Base-by-base conservation (phyloP, 345 rosid genomes). In the Lepidium sativum region DNA sequence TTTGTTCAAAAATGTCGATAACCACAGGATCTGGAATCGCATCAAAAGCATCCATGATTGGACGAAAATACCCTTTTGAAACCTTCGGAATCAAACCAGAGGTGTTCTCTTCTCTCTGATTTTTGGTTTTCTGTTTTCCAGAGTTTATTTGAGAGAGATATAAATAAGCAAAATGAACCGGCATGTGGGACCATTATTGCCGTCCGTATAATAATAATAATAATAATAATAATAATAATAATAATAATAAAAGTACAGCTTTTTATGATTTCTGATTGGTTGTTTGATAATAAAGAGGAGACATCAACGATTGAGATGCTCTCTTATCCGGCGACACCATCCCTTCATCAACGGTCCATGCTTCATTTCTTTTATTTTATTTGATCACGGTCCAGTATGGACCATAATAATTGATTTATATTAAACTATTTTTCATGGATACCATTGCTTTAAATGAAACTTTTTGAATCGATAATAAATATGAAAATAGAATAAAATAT, bases 171-270 rank as follows among this genome's bases (percentile, higher is more conserved):
- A 35, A 50, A 29, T 4, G 9, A 47, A 12, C 72, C 58, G 72
- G 72, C 77, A 73, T 67, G 72, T 73, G 50, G 76, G 77, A 8
- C 58, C 77, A 52, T 41, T 14, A 73, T 51, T 73, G 77, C 72
- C 72, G 77, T 44, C 68, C 34, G 32, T 60, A 43, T 52, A 14
- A 41, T 51, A 54, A 49, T 50, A 37, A 13, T 50, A 4, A 2
- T 23, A 23, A 23, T 23, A 2, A 23, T 59, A 42, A 15, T 7
- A 59, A 34, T 59, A 58, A n/a, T n/a, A n/a, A n/a, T n/a, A 72
- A 72, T 43, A 65, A 57, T 25, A 60, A 27, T 60, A 44, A 66
- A 44, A 66, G 62, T 65, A 72, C 67, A 39, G 66, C 43, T 55
- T 63, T 63, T 63, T 5, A 2, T 17, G 18, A 7, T 57, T 29